A percentile compares a stretch with the other conserved stretches of the same genome.
phyloP scores from a whole-genome alignment of 768 basidiomycete species.

The Mycena sanguinolenta region DNA sequence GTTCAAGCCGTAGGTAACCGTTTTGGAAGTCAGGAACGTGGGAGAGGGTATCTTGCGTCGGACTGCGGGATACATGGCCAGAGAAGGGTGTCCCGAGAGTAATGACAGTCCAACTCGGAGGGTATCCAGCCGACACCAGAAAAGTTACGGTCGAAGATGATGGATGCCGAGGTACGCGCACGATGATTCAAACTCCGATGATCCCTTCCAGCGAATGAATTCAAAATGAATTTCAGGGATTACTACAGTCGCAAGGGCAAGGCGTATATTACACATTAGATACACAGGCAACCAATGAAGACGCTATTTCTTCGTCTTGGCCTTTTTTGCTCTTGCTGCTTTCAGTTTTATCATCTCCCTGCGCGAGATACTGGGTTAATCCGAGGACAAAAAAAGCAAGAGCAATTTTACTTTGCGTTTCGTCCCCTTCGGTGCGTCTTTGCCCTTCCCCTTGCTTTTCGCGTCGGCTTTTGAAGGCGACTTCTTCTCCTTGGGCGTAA shows the following conservation, averaged over 20 bases:
- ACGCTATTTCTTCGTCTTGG: slow-evolving; percentile 55
- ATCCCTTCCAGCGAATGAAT: neutral
- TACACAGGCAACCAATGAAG: neutral
- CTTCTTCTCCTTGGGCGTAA: slow-evolving; percentile 69
- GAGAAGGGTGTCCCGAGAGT: neutral
- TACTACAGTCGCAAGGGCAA: neutral
- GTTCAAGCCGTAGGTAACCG: slow-evolving; percentile 67
- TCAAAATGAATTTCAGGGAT: neutral
- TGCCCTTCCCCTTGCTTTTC: slow-evolving; percentile 55
- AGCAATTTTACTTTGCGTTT: slow-evolving; percentile 66
- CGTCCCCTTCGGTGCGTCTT: slow-evolving; percentile 54
- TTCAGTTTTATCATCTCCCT: slow-evolving; percentile 59
- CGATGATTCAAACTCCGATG: slow-evolving; percentile 17
- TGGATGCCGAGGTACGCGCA: slow-evolving; percentile 14
- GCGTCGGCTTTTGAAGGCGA: slow-evolving; percentile 47
- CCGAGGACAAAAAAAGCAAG: neutral
- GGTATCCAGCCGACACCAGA: slow-evolving; percentile 6
- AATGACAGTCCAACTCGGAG: neutral
- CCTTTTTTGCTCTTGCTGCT: slow-evolving; percentile 54
- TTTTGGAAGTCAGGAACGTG: slow-evolving; percentile 52
- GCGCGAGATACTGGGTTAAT: slow-evolving; percentile 1
- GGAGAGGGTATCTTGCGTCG: slow-evolving; percentile 54
- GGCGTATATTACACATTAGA: slow-evolving; percentile 16
- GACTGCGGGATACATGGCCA: slow-evolving; percentile 58
- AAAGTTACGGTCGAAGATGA: slow-evolving; percentile 25